These are phyloP conservation scores for Cyclotella baltica DNA, from an alignment of 108 stramenopile genomes.

Conservation along the genomic window DNA sequence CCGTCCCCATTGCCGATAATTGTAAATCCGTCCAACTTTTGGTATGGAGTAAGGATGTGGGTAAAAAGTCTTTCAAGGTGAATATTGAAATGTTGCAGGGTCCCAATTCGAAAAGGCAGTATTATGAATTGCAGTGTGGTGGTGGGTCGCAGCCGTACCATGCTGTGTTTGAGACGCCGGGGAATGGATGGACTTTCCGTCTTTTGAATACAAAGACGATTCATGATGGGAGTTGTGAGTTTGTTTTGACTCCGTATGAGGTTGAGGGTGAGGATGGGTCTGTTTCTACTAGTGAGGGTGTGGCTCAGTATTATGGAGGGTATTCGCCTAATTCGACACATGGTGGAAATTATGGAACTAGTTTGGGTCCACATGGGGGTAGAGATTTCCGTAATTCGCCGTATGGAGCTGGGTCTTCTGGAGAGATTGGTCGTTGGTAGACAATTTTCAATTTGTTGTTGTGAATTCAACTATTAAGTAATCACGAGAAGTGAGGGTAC, in stretches of 20 bases:
- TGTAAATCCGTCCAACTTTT: conserved; percentile 72
- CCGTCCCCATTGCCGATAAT: conserved; percentile 68
- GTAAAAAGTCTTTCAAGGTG: conserved; percentile 74
- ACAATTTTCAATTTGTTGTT: no score
- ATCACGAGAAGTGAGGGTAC: no score
- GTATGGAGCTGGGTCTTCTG: conserved; percentile 8
- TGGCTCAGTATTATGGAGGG: conserved; percentile 36
- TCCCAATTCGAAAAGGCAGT: conserved; percentile 62
- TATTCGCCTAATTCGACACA: conserved; percentile 32
- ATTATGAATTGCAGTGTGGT: conserved; percentile 64
- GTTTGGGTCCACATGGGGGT: conserved; percentile 50
- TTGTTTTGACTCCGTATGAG: conserved; percentile 65
- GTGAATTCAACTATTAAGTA: no score
- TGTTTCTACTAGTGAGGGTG: neutral
- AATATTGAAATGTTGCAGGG: conserved; percentile 70
- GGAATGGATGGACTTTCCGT: conserved; percentile 62
- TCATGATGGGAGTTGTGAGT: conserved; percentile 64
- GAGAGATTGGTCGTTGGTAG: conserved; percentile 21
- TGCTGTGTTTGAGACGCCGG: conserved; percentile 64
- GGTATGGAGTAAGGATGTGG: conserved; percentile 63
- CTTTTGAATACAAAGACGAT: conserved; percentile 65
- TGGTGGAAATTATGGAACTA: conserved; percentile 40
- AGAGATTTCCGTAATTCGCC: conserved; percentile 19
- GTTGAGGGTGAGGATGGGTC: conserved; percentile 25
- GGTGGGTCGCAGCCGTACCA: conserved; percentile 74